Base-by-base conservation (phyloP, 208 protist species). In the Wallacemonas sp. region DNA sequence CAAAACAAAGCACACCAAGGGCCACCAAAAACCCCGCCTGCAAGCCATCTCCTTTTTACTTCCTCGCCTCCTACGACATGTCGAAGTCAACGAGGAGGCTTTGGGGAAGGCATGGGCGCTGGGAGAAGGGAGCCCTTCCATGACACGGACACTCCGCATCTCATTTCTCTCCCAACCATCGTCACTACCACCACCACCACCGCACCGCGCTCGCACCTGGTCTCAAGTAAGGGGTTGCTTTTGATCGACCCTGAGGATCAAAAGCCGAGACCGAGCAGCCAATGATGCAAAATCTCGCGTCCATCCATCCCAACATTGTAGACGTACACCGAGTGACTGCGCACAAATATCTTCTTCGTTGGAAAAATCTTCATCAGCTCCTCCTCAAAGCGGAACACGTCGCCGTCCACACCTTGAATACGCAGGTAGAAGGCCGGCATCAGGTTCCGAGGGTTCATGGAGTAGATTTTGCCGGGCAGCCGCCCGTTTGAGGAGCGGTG, bases 331-430 rank as follows among this genome's bases (percentile, higher is more conserved):
- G 66, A 68, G 61, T 85, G 76, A 22, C 73, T 83, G 3, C 81
- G 79, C 22, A 92, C 81, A 70, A 93, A 93, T 12, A 91, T 92
- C 67, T 92, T 91, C 71, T 93, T 93, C 10, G 90, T 95, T 0
- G 90, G 87, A 54, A 95, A 95, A 21, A 95, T 90, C 62, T 95
- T 95, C 73, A 95, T 76, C 29, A 95, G 70, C 75, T 95, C 90
- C 66, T 95, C 90, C 66, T 93, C 87, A 53, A 92, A 89, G 33
- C 87, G 79, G 53, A 92, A 93, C 1, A 87, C 8, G 45, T 95
- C 85, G 6, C 90, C 90, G 21, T 93, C 87, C 10, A 95, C 60
- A 41, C 58, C 39, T 29, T 76, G 53, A 33, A 95, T 90, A 3
- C 69, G 65, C 62, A 93, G 53, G 39, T 79, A 81, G 45, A 92